A percentile compares a stretch with the other conserved stretches of the same genome.
Evolutionary conservation across 2,329 filamentous ascomycete genomes (phyloP).

Genomic region (Talaromyces amestolkiae): DNA sequence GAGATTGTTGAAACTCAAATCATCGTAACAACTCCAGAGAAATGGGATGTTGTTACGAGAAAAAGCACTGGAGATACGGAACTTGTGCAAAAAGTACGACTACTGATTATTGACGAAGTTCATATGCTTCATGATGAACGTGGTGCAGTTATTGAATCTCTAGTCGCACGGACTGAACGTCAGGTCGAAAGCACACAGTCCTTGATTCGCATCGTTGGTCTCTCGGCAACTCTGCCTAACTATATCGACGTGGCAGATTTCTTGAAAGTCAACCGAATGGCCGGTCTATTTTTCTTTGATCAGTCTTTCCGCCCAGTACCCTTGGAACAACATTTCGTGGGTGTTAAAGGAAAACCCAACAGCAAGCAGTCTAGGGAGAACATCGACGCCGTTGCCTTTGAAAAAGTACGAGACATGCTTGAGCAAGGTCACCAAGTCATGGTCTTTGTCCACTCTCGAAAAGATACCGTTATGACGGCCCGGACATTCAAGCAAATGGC

Average conservation of each 20-base stretch:
- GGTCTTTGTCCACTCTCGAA: conserved; percentile 97
- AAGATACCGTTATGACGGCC: conserved; percentile 88
- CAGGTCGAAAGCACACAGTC: conserved; percentile 98
- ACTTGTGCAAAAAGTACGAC: conserved; percentile 90
- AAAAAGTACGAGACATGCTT: conserved; percentile 94
- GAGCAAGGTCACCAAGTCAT: conserved; percentile 92
- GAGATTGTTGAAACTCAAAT: conserved; percentile 97
- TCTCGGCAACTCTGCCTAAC: conserved; percentile 94
- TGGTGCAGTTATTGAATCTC: conserved; percentile 89
- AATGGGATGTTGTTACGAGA: conserved; percentile 97
- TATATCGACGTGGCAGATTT: conserved; percentile 97
- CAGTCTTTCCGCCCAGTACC: conserved; percentile 93
- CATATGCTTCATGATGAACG: conserved; percentile 99
- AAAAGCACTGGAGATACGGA: conserved; percentile 98
- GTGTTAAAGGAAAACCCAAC: conserved; percentile 83
- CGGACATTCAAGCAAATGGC: conserved; percentile 85
- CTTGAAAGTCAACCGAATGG: conserved; percentile 88
- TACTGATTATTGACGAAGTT: conserved; percentile 97
- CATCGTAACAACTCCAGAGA: conserved; percentile 97
- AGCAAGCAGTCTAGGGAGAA: conserved; percentile 82
- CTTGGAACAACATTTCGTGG: conserved; percentile 94
- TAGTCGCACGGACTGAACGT: conserved; percentile 90
- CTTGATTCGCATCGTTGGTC: conserved; percentile 89
- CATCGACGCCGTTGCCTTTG: conserved; percentile 79
- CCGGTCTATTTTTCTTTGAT: conserved; percentile 95